These are phyloP conservation scores for Aspergillus brasiliensis DNA, from an alignment of 2,329 filamentous ascomycete species.

Conservation along the genomic window DNA sequence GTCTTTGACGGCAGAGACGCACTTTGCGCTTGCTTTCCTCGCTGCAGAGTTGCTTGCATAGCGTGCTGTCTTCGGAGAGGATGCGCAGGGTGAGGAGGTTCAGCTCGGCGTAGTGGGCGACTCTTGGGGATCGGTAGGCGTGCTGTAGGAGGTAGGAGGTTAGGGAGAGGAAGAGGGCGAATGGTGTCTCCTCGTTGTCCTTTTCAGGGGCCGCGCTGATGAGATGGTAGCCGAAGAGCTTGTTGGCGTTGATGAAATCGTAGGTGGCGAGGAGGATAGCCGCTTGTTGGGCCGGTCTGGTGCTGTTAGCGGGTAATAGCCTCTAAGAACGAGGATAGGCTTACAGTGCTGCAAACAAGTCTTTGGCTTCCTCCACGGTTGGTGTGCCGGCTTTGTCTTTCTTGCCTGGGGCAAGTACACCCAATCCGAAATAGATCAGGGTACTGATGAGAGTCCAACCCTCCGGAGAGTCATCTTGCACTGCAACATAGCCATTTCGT, in stretches of 20 bases:
- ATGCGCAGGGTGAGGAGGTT: conserved; percentile 84
- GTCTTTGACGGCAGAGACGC: conserved; percentile 83
- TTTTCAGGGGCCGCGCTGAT: conserved; percentile 64
- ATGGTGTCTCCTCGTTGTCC: conserved; percentile 69
- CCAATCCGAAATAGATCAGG: conserved; percentile 80
- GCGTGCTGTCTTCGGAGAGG: conserved; percentile 77
- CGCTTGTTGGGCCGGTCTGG: conserved; percentile 75
- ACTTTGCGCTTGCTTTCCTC: conserved; percentile 73
- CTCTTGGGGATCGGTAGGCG: conserved; percentile 78
- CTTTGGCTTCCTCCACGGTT: conserved; percentile 78
- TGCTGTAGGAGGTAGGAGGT: conserved; percentile 93
- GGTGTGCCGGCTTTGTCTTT: conserved; percentile 63
- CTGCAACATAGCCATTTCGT: conserved; percentile 75
- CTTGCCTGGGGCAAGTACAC: conserved; percentile 69
- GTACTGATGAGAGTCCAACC: conserved; percentile 84
- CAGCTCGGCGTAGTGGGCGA: conserved; percentile 80
- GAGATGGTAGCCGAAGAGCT: conserved; percentile 86
- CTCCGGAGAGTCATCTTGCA: conserved; percentile 88
- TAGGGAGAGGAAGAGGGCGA: conserved; percentile 81
- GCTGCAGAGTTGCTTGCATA: conserved; percentile 82
- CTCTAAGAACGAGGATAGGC: neutral
- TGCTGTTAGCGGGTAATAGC: conserved; percentile 24
- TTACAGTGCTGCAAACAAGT: conserved; percentile 76
- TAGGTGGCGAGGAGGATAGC: conserved; percentile 83
- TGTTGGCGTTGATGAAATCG: conserved; percentile 92